phyloP scores from a whole-genome alignment of 768 basidiomycete genomes.

The Boletus vermiculosoides region DNA sequence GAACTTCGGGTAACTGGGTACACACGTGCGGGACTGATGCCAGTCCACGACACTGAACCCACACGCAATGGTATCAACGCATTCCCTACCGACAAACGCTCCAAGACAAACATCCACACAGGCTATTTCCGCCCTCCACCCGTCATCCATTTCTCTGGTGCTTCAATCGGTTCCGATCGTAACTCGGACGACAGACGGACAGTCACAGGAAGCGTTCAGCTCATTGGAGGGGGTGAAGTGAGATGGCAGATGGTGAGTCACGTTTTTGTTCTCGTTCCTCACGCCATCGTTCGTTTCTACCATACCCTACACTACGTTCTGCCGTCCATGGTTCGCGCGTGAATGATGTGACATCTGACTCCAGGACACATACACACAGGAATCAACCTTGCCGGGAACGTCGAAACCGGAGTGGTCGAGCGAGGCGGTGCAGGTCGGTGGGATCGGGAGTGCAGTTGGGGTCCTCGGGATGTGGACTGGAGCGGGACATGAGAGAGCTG shows the following conservation, averaged over 20 bases:
- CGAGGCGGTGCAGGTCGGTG: slow-evolving; percentile 59
- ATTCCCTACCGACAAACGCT: slow-evolving; percentile 5
- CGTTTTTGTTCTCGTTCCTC: background rate
- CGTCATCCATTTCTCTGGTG: slow-evolving; percentile 50
- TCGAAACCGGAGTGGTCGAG: slow-evolving; percentile 46
- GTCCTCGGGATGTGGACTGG: slow-evolving; percentile 58
- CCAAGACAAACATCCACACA: slow-evolving; percentile 14
- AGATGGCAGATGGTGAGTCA: slow-evolving; percentile 50
- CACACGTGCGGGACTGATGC: slow-evolving; percentile 26
- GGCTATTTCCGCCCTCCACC: slow-evolving; percentile 39
- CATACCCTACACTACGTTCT: background rate
- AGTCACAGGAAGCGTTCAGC: slow-evolving; percentile 44
- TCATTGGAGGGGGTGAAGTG: slow-evolving; percentile 48
- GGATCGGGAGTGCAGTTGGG: slow-evolving; percentile 51
- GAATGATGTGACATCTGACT: slow-evolving; percentile 1
- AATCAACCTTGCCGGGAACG: slow-evolving; percentile 32
- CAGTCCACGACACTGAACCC: slow-evolving; percentile 11
- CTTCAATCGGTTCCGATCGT: slow-evolving; percentile 40
- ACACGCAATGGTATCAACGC: slow-evolving; percentile 8
- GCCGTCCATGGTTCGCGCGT: too few species aligned
- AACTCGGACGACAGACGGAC: slow-evolving; percentile 33
- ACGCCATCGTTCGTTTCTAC: background rate
- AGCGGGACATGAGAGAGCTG: slow-evolving; percentile 42
- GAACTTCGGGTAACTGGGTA: slow-evolving; percentile 43
- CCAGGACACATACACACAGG: slow-evolving; percentile 29